phyloP scores from a whole-genome alignment of 2,329 filamentous ascomycete species.

The Beauveria scarabaeidicola region DNA sequence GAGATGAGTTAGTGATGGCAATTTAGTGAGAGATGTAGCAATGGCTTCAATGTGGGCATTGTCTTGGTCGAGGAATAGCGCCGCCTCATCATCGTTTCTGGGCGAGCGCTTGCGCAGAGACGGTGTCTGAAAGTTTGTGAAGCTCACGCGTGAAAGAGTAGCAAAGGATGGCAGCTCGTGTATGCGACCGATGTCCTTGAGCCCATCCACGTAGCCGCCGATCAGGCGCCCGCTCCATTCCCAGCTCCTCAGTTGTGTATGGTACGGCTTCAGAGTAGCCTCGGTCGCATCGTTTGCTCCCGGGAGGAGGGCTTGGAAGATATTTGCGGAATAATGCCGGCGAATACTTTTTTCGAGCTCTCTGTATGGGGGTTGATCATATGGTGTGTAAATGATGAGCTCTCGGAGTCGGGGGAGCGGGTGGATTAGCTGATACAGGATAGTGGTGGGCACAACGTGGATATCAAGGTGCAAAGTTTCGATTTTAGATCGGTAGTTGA shows the following conservation, averaged over 20 bases:
- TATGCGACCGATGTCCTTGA: slow-evolving; percentile 40
- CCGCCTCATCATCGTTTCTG: slow-evolving; percentile 23
- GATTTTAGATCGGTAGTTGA: slow-evolving; percentile 65
- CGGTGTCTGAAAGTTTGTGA: slow-evolving; percentile 56
- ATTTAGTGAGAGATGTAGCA: slow-evolving; percentile 26
- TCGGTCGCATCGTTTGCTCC: slow-evolving; percentile 33
- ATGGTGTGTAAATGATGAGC: slow-evolving; percentile 62
- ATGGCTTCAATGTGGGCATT: slow-evolving; percentile 32
- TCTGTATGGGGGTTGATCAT: slow-evolving; percentile 60
- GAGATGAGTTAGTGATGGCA: slow-evolving; percentile 59
- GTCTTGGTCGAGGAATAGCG: slow-evolving; percentile 29
- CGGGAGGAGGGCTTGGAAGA: slow-evolving; percentile 57
- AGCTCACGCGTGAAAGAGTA: slow-evolving; percentile 45
- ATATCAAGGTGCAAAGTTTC: slow-evolving; percentile 63
- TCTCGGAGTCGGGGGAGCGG: slow-evolving; percentile 58
- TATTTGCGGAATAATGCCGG: slow-evolving; percentile 59
- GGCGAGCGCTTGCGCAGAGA: slow-evolving; percentile 31
- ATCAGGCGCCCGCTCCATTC: slow-evolving; percentile 52
- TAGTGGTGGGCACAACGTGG: slow-evolving; percentile 44
- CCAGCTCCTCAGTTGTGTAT: slow-evolving; percentile 43
- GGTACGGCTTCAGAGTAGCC: slow-evolving; percentile 19
- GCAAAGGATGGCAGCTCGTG: slow-evolving; percentile 51
- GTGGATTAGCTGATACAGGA: slow-evolving; percentile 46
- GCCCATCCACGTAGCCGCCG: slow-evolving; percentile 34
- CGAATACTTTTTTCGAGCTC: slow-evolving; percentile 46